Base-by-base conservation (phyloP, 805 yeast species). In the Scheffersomyces spartinae region DNA sequence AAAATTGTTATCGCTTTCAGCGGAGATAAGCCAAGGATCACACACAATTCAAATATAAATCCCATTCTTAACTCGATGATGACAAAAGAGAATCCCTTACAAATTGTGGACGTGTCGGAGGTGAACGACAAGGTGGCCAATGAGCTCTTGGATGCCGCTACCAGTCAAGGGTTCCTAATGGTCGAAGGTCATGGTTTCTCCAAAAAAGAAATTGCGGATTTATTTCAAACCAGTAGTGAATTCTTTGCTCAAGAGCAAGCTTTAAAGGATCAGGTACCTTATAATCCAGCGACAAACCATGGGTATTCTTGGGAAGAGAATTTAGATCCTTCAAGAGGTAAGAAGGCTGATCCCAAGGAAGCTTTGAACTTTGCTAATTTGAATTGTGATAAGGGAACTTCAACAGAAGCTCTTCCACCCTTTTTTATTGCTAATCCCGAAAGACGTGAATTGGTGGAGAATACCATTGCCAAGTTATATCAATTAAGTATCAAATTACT, bases 141-240 rank as follows among this genome's bases (percentile, higher is more conserved):
- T 6, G 52, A 63, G 29, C 57, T 79, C 14, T 55, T 74, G 3
- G 52, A 59, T 6, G 82, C 82, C 2, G 78, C 78, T 7, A 50
- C 64, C n/a, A 48, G 67, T 2, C 76, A 73, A 34, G 84, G 84
- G 1, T 76, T 76, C 39, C 49, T 76, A 9, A 73, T 73, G 29
- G 56, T 76, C 4, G 79, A 74, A 36, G 84, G 84, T 5, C 78
- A 74, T 35, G 74, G 62, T n/a, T 71, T 76, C 40, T 47, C 68
- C 1, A 64, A 61, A 31, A 44, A 52, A 6, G 81, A 75, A 30
- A 74, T 75, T 8, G 62, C 65, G 21, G 45, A 43, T 2, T 43
- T 68, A 22, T 74, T 75, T 34, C 46, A 42, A n/a, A 29, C 71
- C 17, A 67, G 78, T 7, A 50, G 58, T 31, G 43, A 53, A 13